A percentile compares a stretch with the other conserved stretches of the same genome.
Conservation (phyloP, 2,329 filamentous ascomycete genomes). For the Botrytis cinerea region DNA sequence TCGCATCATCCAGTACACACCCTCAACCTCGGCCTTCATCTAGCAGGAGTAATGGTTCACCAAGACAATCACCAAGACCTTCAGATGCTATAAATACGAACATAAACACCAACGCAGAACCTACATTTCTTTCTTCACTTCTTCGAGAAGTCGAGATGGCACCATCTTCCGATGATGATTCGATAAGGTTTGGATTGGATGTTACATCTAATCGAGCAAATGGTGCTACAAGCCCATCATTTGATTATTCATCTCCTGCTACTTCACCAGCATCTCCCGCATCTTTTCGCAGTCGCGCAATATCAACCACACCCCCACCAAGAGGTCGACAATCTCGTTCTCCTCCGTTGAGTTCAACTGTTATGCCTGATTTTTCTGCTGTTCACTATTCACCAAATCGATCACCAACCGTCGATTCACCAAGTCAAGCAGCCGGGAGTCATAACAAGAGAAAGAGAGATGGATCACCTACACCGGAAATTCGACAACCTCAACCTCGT, state of each 20-base stretch:
- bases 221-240: slow-evolving; percentile 41
- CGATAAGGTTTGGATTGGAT: slow-evolving; percentile 32
- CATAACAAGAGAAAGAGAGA: slow-evolving; percentile 33
- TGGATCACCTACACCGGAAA: slow-evolving; percentile 35
- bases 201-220: slow-evolving; percentile 31
- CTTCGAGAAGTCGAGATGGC: slow-evolving; percentile 81
- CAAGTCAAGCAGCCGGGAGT: slow-evolving; percentile 28
- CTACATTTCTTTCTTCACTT: slow-evolving; percentile 83
- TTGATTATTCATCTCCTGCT: slow-evolving; percentile 61
- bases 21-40: neutral
- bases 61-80: neutral
- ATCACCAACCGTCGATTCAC: slow-evolving; percentile 44
- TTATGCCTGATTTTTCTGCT: slow-evolving; percentile 73
- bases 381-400: slow-evolving; percentile 71
- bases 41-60: neutral
- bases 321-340: slow-evolving; percentile 61
- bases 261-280: slow-evolving; percentile 65
- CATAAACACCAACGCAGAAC: slow-evolving; percentile 49
- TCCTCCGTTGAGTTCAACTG: slow-evolving; percentile 69
- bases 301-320: slow-evolving; percentile 70
- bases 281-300: slow-evolving; percentile 65
- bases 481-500: slow-evolving; percentile 40
- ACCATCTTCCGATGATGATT: slow-evolving; percentile 60
- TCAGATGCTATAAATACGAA: slow-evolving; percentile 33
- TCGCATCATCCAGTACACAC: slow-evolving; percentile 25